Evolutionary conservation across 208 protist species (phyloP).

Genomic region (Leishmania lainsoni): DNA sequence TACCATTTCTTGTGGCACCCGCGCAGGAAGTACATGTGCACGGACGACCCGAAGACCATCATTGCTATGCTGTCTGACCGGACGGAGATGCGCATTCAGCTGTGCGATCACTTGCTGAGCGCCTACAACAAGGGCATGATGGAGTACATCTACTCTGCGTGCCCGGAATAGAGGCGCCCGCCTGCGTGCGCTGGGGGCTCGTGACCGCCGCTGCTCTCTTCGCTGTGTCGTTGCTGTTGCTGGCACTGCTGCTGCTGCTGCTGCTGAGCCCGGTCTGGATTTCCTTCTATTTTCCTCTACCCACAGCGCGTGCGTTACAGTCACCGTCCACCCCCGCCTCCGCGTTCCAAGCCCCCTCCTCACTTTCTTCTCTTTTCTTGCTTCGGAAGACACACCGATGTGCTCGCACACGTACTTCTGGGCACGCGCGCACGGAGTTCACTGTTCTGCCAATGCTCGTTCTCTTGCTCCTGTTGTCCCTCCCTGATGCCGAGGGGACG

Average conservation of each 20-base stretch:
- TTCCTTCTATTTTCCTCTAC: neutral
- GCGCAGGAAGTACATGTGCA: slow-evolving; percentile 29
- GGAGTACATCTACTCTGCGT: slow-evolving; percentile 38
- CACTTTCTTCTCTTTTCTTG: neutral
- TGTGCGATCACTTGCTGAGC: slow-evolving; percentile 42
- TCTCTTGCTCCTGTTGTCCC: neutral
- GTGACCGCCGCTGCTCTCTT: neutral
- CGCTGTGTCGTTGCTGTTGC: neutral
- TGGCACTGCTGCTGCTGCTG: neutral
- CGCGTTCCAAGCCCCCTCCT: neutral
- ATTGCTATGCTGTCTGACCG: slow-evolving; percentile 40
- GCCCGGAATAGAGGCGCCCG: neutral
- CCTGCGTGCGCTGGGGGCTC: neutral
- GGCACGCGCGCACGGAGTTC: slow-evolving; percentile 2
- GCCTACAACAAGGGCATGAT: slow-evolving; percentile 34
- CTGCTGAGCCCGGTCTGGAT: neutral
- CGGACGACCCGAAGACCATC: slow-evolving; percentile 20
- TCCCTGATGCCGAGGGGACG: neutral
- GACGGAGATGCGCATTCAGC: slow-evolving; percentile 30
- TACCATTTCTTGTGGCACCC: slow-evolving; percentile 45
- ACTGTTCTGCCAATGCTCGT: neutral
- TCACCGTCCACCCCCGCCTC: neutral
- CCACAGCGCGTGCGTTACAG: neutral
- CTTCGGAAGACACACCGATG: neutral
- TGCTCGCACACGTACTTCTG: neutral